Conservation (phyloP, 2,329 filamentous ascomycete species). For the Colletotrichum scovillei region DNA sequence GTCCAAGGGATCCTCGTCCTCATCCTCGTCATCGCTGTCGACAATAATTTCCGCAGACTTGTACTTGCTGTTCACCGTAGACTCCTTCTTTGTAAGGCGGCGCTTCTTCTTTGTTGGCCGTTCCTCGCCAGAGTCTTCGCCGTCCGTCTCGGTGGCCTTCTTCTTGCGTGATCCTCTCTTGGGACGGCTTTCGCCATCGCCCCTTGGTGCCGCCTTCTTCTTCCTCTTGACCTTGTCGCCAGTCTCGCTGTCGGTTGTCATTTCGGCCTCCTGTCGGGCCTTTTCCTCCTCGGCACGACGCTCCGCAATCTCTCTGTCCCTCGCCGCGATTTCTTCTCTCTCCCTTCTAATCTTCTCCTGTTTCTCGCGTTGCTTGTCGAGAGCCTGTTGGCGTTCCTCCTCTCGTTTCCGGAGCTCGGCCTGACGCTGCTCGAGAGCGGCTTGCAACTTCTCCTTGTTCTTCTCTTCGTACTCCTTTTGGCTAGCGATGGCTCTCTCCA, state of each 20-base stretch:
- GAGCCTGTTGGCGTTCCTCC: conserved; percentile 75
- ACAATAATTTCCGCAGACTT: conserved; percentile 89
- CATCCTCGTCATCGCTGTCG: conserved; percentile 75
- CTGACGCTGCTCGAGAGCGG: conserved; percentile 83
- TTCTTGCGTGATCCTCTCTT: conserved; percentile 71
- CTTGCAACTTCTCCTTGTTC: conserved; percentile 87
- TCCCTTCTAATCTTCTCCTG: conserved; percentile 89
- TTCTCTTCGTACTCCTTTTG: conserved; percentile 94
- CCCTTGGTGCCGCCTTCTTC: conserved; percentile 63
- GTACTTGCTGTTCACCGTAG: conserved; percentile 69
- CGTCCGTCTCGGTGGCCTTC: conserved; percentile 52
- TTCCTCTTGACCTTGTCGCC: conserved; percentile 85
- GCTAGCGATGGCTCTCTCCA: conserved; percentile 84
- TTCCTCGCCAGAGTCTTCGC: conserved; percentile 59
- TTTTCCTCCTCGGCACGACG: conserved; percentile 78
- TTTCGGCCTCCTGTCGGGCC: conserved; percentile 77
- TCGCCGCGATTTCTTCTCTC: conserved; percentile 81
- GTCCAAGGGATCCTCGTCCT: conserved; percentile 56
- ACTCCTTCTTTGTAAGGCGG: conserved; percentile 62
- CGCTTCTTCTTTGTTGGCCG: conserved; percentile 72
- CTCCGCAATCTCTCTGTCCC: conserved; percentile 78
- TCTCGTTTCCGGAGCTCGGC: conserved; percentile 83
- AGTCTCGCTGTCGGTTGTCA: conserved; percentile 84
- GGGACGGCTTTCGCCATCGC: conserved; percentile 46
- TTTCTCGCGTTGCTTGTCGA: conserved; percentile 77